Evolutionary conservation across 371 early-diverging fungal genomes (phyloP).

Genomic region (Mortierella sp.): DNA sequence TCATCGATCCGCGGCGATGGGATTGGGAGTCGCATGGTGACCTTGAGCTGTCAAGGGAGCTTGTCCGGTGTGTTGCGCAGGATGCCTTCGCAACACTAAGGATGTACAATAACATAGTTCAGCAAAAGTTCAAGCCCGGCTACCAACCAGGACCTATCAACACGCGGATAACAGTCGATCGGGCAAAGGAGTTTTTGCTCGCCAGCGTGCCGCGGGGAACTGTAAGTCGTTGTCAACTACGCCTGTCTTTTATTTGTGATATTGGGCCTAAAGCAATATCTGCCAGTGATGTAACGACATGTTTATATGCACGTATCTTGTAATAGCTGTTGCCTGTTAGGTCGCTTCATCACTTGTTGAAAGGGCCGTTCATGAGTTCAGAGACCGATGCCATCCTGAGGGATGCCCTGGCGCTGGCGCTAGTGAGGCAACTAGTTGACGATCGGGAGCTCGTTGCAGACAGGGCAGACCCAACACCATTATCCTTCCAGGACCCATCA

Average conservation of each 20-base stretch:
- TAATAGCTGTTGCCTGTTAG: slow-evolving; percentile 39
- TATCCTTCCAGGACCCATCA: slow-evolving; percentile 41
- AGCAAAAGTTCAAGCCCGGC: slow-evolving; percentile 36
- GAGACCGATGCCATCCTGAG: slow-evolving; percentile 20
- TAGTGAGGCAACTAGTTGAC: slow-evolving; percentile 38
- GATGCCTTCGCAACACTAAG: slow-evolving; percentile 43
- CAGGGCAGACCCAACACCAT: slow-evolving; percentile 20
- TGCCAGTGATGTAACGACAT: not conserved
- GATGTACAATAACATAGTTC: slow-evolving; percentile 36
- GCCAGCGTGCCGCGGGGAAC: slow-evolving; percentile 51
- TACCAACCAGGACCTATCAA: slow-evolving; percentile 22
- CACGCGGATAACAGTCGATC: not conserved
- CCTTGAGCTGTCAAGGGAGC: slow-evolving; percentile 37
- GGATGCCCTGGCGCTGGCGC: slow-evolving; percentile 55
- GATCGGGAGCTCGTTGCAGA: slow-evolving; percentile 23
- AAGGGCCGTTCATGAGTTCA: slow-evolving; percentile 35
- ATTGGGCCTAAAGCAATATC: not conserved
- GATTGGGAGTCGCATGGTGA: slow-evolving; percentile 56
- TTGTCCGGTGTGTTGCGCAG: slow-evolving; percentile 50
- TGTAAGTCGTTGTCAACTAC: slow-evolving; percentile 19
- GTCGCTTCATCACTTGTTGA: slow-evolving; percentile 49
- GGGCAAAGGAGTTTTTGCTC: slow-evolving; percentile 33
- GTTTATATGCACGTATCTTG: not conserved
- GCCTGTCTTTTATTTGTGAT: not conserved
- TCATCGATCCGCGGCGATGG: slow-evolving; percentile 52